A percentile compares a stretch with the other conserved stretches of the same genome.
Evolutionary conservation across 257 asterid genomes (phyloP).

Genomic region (Solanum dulcamara): DNA sequence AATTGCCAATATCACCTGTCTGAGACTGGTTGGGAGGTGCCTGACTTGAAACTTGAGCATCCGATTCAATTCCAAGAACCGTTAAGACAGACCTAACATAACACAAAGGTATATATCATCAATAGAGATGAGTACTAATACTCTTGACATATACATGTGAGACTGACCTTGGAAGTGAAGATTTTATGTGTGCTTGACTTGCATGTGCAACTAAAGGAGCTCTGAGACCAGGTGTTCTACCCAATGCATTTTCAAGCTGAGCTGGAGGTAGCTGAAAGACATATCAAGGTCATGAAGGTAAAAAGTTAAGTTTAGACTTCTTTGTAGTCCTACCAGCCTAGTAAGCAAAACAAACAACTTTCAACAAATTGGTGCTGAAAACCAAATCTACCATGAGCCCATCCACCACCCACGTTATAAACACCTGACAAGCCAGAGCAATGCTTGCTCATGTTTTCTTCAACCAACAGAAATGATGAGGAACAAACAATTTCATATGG

Average conservation of each 20-base stretch:
- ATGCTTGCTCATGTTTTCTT: background rate
- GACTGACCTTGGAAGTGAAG: constrained; percentile 81
- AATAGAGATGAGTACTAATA: background rate
- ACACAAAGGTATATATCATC: background rate
- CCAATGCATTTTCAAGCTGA: constrained; percentile 81
- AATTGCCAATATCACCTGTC: constrained; percentile 39
- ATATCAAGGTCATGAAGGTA: background rate
- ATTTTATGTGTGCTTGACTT: constrained; percentile 63
- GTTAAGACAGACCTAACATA: constrained; percentile 52
- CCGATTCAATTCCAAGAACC: constrained; percentile 65
- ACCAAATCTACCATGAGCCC: background rate
- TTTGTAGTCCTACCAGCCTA: background rate
- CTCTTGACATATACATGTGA: background rate
- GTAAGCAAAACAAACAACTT: background rate
- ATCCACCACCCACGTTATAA: background rate
- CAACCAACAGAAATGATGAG: background rate
- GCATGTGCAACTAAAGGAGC: constrained; percentile 89
- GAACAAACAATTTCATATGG: background rate
- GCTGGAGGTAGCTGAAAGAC: constrained; percentile 77
- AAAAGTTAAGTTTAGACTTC: background rate
- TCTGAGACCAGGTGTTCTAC: constrained; percentile 65
- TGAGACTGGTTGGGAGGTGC: constrained; percentile 14
- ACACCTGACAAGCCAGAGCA: background rate
- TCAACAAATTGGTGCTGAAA: background rate
- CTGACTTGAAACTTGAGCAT: background rate